Conservation (phyloP, 1,139 yeast genomes). For the Kodamaea derodonti region DNA sequence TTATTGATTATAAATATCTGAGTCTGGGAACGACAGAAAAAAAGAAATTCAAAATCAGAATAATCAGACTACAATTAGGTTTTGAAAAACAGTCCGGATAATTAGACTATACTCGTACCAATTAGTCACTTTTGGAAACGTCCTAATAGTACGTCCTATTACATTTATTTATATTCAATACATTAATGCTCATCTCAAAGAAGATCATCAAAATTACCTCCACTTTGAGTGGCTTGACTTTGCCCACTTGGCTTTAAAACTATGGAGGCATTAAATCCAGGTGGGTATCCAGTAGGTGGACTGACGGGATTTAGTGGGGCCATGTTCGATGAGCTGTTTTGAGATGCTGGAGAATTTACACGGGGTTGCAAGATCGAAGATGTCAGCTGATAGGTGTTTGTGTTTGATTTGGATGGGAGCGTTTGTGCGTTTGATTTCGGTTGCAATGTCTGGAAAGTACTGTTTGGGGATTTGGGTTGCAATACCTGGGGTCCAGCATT, state of each 20-base stretch:
- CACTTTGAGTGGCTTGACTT: neutral
- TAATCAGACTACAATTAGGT: too few relatives aligned
- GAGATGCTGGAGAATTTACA: neutral
- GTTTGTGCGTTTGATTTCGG: neutral
- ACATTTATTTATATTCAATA: too few relatives aligned
- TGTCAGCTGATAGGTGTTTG: neutral
- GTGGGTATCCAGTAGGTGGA: slow-evolving; percentile 18
- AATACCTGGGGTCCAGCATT: neutral
- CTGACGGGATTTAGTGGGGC: slow-evolving; percentile 1
- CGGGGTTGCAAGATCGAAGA: neutral
- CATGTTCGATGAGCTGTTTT: slow-evolving; percentile 1
- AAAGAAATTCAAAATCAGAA: too few relatives aligned
- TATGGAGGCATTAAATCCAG: slow-evolving; percentile 24
- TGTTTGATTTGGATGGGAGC: neutral
- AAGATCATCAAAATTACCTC: neutral
- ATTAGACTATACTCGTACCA: too few relatives aligned
- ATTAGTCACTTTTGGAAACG: too few relatives aligned
- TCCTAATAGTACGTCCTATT: too few relatives aligned
- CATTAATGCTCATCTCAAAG: too few relatives aligned
- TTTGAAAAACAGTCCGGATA: too few relatives aligned
- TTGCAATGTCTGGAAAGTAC: neutral
- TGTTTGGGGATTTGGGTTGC: neutral
- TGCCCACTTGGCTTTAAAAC: slow-evolving; percentile 12
- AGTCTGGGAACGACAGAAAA: too few relatives aligned
- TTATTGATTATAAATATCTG: too few relatives aligned